Base-by-base conservation (phyloP, 2,329 filamentous ascomycete species). In the Fusarium ramigenum region DNA sequence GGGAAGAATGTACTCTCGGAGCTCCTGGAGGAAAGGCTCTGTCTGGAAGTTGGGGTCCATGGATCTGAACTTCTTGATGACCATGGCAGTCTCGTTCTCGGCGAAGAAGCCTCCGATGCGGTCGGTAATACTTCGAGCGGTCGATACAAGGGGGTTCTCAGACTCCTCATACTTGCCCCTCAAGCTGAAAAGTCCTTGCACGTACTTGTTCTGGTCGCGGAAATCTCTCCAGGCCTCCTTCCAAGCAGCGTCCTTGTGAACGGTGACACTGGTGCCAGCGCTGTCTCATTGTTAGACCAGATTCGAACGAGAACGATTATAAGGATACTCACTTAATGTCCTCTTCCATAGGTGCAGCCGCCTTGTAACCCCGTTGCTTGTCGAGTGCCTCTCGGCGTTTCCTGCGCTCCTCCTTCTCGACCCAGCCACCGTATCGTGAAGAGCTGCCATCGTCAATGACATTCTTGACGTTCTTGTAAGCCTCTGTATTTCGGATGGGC, bases 201-300 rank as follows among this genome's bases (percentile, higher is more conserved):
- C 93, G 66, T 98, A 84, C 77, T 93, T 94, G 83, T 92, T 97
- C 74, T 91, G 91, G 82, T 99, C 96, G 72, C 93, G 92, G 89
- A 98, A 99, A 58, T 96, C 93, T 78, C 92, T 91, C 96, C 96
- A 99, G n/a, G 95, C 94, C 82, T 98, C 96, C 84, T 97, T 98
- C 94, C 96, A 98, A 28, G 93, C 93, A 19, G 96, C 92, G 77
- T 99, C 96, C 84, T 99, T 99, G 87, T 99, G 96, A 2, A 99
- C 82, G 2, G 96, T 98, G 54, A 99, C 86, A 80, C 97, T 97
- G 64, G 95, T 97, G 68, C 96, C 96, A 66, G 96, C 96, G 66
- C 96, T 98, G 75, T 34, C 8, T 23, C 44, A 7, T 65, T 69
- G 74, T 85, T 80, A 84, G 81, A 78, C 19, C 23, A 23, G 8